Percentiles rank a stretch among this genome's conserved stretches.
These are phyloP conservation scores for Gnomoniopsis sp. DNA, from an alignment of 2,329 filamentous ascomycete genomes.

Conservation along the genomic window DNA sequence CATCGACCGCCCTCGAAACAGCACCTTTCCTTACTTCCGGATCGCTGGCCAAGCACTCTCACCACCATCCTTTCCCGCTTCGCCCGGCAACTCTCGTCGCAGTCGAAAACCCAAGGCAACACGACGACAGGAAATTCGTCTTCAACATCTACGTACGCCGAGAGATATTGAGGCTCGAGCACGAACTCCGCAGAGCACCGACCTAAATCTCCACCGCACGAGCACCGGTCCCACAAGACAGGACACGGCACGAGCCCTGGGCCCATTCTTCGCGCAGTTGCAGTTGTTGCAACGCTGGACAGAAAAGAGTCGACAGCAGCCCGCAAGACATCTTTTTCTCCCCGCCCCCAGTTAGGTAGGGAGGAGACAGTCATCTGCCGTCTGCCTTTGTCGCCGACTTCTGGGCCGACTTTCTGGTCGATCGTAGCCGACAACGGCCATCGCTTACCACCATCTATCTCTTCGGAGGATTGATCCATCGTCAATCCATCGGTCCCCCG, in stretches of 20 bases:
- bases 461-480: neutral
- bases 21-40: constrained; percentile 11
- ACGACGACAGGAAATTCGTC: neutral
- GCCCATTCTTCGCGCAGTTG: neutral
- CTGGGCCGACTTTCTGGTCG: neutral
- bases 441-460: neutral
- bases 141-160: neutral
- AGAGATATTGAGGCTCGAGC: neutral
- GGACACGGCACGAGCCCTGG: neutral
- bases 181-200: neutral
- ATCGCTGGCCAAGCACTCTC: neutral
- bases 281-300: neutral
- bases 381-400: neutral
- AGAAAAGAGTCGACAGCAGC: neutral
- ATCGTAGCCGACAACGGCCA: neutral
- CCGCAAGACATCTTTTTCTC: neutral
- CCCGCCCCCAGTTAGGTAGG: too few species aligned
- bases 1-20: constrained; percentile 12
- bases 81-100: too few species aligned
- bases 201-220: neutral
- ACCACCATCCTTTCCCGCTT: neutral
- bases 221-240: neutral
- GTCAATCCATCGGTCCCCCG: neutral
- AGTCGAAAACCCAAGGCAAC: neutral
- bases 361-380: neutral